Evolutionary conservation across 192 early-diverging fungal species (phyloP), one percentile per base, ranked within the genome.

Genomic region (Coemansia sp.): DNA sequence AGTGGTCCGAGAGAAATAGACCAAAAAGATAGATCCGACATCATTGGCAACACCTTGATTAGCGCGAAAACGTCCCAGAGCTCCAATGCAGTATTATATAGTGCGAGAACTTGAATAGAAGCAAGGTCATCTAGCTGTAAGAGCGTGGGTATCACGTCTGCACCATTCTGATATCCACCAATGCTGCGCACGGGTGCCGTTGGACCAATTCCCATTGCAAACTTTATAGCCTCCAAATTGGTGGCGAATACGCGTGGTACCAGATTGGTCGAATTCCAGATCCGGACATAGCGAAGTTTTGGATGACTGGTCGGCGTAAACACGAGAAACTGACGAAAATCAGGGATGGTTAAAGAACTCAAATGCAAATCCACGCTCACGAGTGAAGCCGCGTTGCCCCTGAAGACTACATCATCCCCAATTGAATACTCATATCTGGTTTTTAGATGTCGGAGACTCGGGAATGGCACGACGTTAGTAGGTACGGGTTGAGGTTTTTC

Each of bases 251-350:
- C 3, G 9, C 10, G 6, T 6, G 48, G 48, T 9, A 24, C 20
- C 1, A 6, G 0, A 6, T 22, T 7, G 5, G 0, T 7, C 3
- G 13, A 3, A 31, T 15, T 5, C 5, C 9, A 11, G 12, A 4
- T 15, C 9, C 20, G 29, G 27, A 55, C 51, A 15, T 15, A 29
- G 1, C 51, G 51, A 4, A 55, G 51, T 27, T 55, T 55, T 29
- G 51, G 51, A 20, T 55, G 51, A 13, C 51, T 55, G 51, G 51
- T 27, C 11, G 51, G 51, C 11, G 51, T 55, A 20, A 55, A 55
- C 29, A 55, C 51, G 51, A 2, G 29, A 20, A 4, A 7, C 24
- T 20, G 51, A 3, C 27, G 24, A 29, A 55, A 6, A 4, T 12
- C 20, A 4, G 10, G 2, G 3, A 20, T 55, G 4, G 51, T 3